phyloP scores from a whole-genome alignment of 257 asterid genomes.

The Solanum virginianum region DNA sequence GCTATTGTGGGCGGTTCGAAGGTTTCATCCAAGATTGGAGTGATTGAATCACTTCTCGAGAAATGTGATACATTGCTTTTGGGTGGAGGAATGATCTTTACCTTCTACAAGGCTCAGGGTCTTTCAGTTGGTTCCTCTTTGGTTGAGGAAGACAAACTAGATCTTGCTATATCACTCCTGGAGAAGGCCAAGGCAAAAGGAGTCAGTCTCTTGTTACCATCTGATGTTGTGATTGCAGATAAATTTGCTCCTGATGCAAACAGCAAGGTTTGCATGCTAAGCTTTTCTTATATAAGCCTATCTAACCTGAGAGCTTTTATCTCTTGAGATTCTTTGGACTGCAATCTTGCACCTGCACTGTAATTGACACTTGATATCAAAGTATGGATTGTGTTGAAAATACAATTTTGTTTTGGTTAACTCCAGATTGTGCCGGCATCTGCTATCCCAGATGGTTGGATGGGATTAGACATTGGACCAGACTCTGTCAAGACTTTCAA shows the following conservation, averaged over 20 bases:
- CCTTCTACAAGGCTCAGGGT: constrained; percentile 90
- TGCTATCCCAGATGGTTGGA: constrained; percentile 83
- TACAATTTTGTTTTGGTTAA: not conserved
- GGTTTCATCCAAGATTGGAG: constrained; percentile 88
- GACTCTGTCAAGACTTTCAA: constrained; percentile 71
- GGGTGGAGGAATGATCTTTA: constrained; percentile 93
- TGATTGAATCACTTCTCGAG: constrained; percentile 76
- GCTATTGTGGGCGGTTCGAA: constrained; percentile 93
- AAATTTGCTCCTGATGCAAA: constrained; percentile 86
- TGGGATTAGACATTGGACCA: constrained; percentile 86
- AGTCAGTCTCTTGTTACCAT: constrained; percentile 58
- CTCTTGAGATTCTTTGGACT: not conserved
- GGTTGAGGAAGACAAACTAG: constrained; percentile 92
- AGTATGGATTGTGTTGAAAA: not conserved
- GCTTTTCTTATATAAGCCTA: not conserved
- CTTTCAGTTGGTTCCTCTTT: constrained; percentile 76
- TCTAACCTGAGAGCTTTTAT: not conserved
- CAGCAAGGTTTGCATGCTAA: constrained; percentile 48
- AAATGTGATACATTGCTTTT: constrained; percentile 57
- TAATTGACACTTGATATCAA: not conserved
- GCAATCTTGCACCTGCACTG: not conserved
- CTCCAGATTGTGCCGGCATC: constrained; percentile 65
- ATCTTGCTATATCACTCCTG: constrained; percentile 62
- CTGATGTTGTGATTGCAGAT: constrained; percentile 76
- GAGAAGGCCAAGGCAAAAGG: constrained; percentile 79